Conservation (phyloP, 2,329 filamentous ascomycete species). For the Sporothrix pseudoabietina region DNA sequence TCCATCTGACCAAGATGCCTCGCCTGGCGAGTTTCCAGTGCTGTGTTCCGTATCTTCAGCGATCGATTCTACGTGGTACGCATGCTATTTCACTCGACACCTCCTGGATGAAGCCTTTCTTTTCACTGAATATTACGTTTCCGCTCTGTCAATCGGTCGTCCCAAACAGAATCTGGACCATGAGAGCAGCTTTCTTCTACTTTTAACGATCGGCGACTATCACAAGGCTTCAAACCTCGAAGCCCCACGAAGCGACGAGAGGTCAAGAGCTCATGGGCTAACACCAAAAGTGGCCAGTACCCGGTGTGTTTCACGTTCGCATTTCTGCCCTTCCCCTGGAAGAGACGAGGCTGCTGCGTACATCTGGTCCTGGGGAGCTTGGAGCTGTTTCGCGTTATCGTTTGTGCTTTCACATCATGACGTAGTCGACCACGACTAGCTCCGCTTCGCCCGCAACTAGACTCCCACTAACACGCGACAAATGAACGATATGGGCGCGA, state of each 20-base stretch:
- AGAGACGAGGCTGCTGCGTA: constrained; percentile 9
- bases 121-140: neutral
- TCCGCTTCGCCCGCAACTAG: neutral
- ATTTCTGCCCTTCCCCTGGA: no score
- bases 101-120: neutral
- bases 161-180: neutral
- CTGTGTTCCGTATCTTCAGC: no score
- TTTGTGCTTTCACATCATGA: constrained; percentile 18
- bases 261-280: neutral
- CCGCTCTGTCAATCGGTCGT: neutral
- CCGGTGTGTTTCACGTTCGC: neutral
- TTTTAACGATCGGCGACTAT: neutral
- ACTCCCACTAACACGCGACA: neutral
- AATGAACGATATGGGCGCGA: neutral
- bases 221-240: neutral
- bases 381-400: neutral
- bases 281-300: neutral
- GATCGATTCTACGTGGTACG: neutral
- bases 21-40: no score
- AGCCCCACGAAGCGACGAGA: neutral
- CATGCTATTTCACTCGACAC: neutral
- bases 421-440: constrained; percentile 12
- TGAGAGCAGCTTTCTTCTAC: neutral
- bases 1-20: no score
- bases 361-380: constrained; percentile 2